Percentiles rank a stretch among this genome's conserved stretches.
These are phyloP conservation scores for Edaphochlamys debaryana DNA, from an alignment of 139 green algal genomes.

Conservation along the genomic window DNA sequence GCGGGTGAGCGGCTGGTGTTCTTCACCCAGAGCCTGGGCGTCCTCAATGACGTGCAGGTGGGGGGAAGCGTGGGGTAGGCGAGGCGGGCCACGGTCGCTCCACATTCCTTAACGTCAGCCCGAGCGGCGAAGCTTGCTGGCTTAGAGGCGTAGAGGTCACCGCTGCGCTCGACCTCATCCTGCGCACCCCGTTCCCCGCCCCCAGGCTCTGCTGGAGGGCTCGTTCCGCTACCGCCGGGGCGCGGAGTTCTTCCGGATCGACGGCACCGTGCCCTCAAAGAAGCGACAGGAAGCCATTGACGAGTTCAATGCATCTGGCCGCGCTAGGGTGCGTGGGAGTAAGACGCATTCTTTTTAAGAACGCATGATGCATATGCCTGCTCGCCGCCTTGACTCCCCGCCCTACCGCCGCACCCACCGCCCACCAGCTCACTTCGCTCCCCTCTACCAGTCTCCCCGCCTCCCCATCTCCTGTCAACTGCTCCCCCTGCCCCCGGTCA, in stretches of 20 bases:
- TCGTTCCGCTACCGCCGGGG: not conserved
- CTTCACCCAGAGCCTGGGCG: slow-evolving; percentile 39
- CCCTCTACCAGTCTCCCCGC: too few species aligned
- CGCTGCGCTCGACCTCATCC: not conserved
- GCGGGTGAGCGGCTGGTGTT: slow-evolving; percentile 43
- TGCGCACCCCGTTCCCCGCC: too few species aligned
- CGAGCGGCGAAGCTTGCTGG: too few species aligned
- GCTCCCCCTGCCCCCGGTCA: not conserved
- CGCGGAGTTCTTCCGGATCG: slow-evolving; percentile 26
- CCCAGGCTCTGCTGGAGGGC: not conserved
- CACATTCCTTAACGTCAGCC: too few species aligned
- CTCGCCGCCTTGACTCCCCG: too few species aligned
- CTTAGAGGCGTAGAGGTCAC: too few species aligned
- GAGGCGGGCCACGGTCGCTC: not conserved
- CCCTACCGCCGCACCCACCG: too few species aligned
- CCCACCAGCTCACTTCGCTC: too few species aligned
- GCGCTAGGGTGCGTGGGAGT: not conserved
- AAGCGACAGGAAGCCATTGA: slow-evolving; percentile 44
- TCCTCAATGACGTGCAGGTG: slow-evolving; percentile 48
- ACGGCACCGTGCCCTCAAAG: not conserved
- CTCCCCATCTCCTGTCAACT: not conserved
- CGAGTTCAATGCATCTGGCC: slow-evolving; percentile 15
- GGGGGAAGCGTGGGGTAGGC: not conserved
- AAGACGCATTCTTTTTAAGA: too few species aligned
- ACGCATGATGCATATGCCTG: too few species aligned